Evolutionary conservation across 2,329 filamentous ascomycete genomes (phyloP).

Genomic region (Alternaria consortialis): DNA sequence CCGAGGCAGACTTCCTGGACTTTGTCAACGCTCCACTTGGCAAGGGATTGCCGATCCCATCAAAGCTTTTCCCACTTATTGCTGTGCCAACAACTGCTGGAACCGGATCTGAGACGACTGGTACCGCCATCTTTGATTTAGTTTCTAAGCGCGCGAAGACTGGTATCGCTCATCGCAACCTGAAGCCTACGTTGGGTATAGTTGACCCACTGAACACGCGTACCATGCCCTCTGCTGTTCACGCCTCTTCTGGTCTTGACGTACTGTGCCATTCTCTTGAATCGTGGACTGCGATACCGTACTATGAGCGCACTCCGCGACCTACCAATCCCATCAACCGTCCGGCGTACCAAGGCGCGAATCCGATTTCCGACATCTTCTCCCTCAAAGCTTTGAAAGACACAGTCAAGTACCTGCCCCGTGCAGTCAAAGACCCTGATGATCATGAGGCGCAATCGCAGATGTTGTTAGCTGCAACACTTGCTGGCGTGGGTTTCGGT

Average conservation of each 20-base stretch:
- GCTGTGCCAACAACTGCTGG: conserved; percentile 87
- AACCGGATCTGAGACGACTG: conserved; percentile 92
- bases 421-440: conserved; percentile 85
- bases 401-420: conserved; percentile 91
- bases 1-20: conserved; percentile 92
- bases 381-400: conserved; percentile 82
- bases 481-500: conserved; percentile 95
- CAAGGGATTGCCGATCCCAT: conserved; percentile 78
- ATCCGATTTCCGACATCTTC: conserved; percentile 98
- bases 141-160: conserved; percentile 92
- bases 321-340: conserved; percentile 89
- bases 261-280: conserved; percentile 96
- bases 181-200: conserved; percentile 95
- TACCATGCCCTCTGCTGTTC: conserved; percentile 95
- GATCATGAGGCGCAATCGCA: conserved; percentile 92
- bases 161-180: conserved; percentile 90
- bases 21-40: conserved; percentile 97
- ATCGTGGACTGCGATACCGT: conserved; percentile 97
- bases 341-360: conserved; percentile 95
- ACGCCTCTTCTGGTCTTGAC: conserved; percentile 89
- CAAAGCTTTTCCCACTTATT: conserved; percentile 76
- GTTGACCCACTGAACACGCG: conserved; percentile 87
- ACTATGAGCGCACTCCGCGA: conserved; percentile 81
- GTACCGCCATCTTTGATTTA: conserved; percentile 97
- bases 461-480: conserved; percentile 93